Percentiles rank a stretch among this genome's conserved stretches.
phyloP scores from a whole-genome alignment of 176 grass and related monocot species.

The Rhynchospora tenuis region DNA sequence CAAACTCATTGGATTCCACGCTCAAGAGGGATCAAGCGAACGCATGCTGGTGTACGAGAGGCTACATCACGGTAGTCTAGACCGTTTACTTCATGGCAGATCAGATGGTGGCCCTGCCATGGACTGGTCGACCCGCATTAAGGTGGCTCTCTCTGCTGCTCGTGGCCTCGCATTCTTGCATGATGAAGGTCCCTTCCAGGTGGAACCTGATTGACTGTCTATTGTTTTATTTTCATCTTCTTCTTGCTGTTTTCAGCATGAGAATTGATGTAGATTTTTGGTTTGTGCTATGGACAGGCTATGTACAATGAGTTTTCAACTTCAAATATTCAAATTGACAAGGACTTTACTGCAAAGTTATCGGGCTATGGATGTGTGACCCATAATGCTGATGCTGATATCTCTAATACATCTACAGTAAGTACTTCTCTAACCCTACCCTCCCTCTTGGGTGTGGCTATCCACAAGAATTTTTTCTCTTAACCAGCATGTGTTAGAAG shows the following conservation, averaged over 20 bases:
- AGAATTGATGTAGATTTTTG: neutral
- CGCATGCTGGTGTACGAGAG: constrained; percentile 89
- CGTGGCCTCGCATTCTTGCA: constrained; percentile 88
- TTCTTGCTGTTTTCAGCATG: neutral
- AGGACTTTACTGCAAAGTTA: constrained; percentile 91
- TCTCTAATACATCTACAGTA: constrained; percentile 54
- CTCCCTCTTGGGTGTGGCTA: neutral
- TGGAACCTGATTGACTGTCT: constrained; percentile 6
- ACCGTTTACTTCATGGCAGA: constrained; percentile 69
- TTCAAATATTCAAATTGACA: constrained; percentile 89
- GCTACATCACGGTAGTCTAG: constrained; percentile 78
- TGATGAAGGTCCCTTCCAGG: constrained; percentile 99
- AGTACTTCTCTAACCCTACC: constrained; percentile 17
- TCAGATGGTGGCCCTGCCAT: constrained; percentile 61
- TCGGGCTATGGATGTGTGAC: constrained; percentile 79
- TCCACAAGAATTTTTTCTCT: neutral
- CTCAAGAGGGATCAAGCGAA: constrained; percentile 66
- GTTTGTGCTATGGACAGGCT: constrained; percentile 44
- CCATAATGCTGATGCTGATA: constrained; percentile 45
- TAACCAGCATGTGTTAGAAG: too few relatives aligned
- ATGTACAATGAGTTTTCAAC: constrained; percentile 93
- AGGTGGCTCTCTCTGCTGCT: constrained; percentile 78
- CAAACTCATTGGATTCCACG: constrained; percentile 73
- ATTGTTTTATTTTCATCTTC: neutral
- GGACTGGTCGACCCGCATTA: constrained; percentile 87